Percentiles rank a stretch among this genome's conserved stretches.
Conservation (phyloP, 2,329 filamentous ascomycete genomes). For the Penicillium sp. region DNA sequence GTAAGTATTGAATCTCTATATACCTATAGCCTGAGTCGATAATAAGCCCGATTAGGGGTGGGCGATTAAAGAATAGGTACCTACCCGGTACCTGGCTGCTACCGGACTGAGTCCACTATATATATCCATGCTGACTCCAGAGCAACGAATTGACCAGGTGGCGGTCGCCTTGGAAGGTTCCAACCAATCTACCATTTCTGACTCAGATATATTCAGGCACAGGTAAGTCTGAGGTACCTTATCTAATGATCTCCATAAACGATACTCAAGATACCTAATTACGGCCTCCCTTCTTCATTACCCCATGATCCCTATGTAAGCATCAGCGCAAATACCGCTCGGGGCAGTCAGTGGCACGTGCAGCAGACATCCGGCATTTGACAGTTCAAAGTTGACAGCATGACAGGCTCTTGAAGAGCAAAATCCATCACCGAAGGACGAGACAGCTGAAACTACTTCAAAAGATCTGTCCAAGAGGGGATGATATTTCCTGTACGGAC, state of each 20-base stretch:
- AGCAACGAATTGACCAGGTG: too few relatives aligned
- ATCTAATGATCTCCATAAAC: neutral
- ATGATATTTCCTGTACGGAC: neutral
- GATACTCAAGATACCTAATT: neutral
- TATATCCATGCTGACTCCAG: too few relatives aligned
- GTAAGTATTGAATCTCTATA: too few relatives aligned
- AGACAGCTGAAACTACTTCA: neutral
- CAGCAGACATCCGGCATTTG: neutral
- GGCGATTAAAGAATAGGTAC: too few relatives aligned
- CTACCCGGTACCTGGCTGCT: too few relatives aligned
- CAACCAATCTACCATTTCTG: too few relatives aligned
- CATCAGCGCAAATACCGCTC: conserved; percentile 1
- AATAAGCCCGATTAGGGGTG: too few relatives aligned
- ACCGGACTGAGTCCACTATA: too few relatives aligned
- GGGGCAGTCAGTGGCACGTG: conserved; percentile 15
- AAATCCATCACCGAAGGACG: neutral
- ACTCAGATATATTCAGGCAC: too few relatives aligned
- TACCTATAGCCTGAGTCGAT: too few relatives aligned
- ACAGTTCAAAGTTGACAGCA: neutral
- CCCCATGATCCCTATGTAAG: neutral
- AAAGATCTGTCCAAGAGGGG: neutral
- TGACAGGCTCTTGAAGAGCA: neutral
- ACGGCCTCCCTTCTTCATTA: neutral
- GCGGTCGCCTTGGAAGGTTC: too few relatives aligned
- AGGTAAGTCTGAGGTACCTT: too few relatives aligned